Conservation (phyloP, 306 rosid genomes). For the Vigna trinervia region DNA sequence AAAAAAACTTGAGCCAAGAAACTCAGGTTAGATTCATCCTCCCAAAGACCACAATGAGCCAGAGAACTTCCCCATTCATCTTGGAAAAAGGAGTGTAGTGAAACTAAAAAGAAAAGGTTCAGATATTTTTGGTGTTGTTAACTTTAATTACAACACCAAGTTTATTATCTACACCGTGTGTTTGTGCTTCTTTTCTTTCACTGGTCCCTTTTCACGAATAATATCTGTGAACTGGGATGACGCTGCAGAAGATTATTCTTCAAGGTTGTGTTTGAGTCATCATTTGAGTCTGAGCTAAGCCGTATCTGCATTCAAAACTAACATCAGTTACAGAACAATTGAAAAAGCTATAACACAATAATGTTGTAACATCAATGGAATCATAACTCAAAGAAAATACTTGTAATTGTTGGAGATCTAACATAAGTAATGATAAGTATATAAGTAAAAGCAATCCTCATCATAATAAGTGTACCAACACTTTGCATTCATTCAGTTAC, state of each 20-base stretch:
- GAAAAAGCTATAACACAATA: not conserved
- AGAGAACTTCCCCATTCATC: conserved; percentile 56
- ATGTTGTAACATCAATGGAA: conserved; percentile 2
- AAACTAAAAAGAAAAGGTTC: not conserved
- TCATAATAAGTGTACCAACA: not conserved
- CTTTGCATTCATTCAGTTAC: not conserved
- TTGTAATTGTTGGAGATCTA: not conserved
- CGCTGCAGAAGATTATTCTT: conserved; percentile 42
- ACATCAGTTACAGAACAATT: conserved; percentile 14
- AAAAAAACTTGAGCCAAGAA: conserved; percentile 58
- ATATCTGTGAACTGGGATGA: conserved; percentile 53
- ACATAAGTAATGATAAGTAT: not conserved
- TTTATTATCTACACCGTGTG: conserved; percentile 38
- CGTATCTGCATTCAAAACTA: conserved; percentile 57
- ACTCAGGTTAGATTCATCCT: conserved; percentile 61
- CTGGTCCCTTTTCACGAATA: conserved; percentile 52
- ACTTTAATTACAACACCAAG: conserved; percentile 12
- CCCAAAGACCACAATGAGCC: conserved; percentile 50
- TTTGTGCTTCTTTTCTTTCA: conserved; percentile 49
- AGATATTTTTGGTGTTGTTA: conserved; percentile 9
- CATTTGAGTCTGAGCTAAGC: conserved; percentile 50
- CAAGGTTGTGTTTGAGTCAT: conserved; percentile 42
- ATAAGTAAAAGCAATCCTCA: too few relatives aligned
- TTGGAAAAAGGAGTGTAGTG: conserved; percentile 37
- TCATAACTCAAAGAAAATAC: conserved; percentile 5